A percentile compares a stretch with the other conserved stretches of the same genome.
phyloP scores from a whole-genome alignment of 2,329 filamentous ascomycete genomes.

The Capronia coronata region DNA sequence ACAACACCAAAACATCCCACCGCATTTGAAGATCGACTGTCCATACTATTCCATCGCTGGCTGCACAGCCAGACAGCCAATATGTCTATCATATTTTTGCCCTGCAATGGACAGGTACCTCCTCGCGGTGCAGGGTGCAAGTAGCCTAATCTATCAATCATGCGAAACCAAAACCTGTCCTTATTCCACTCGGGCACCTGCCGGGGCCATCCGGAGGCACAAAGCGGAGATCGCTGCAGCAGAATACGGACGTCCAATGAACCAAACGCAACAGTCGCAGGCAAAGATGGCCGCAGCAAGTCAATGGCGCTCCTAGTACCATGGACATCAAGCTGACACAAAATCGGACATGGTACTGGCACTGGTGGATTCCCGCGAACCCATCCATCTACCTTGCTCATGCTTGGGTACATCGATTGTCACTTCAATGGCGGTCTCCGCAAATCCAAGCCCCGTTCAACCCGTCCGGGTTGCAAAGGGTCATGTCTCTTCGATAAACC shows the following conservation, averaged over 20 bases:
- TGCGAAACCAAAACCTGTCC: constrained; percentile 22
- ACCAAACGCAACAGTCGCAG: background rate
- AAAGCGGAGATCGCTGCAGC: background rate
- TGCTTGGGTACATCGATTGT: too few species aligned
- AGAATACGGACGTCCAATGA: too few species aligned
- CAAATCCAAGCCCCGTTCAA: too few species aligned
- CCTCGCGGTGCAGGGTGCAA: constrained; percentile 21
- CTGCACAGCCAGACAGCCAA: too few species aligned
- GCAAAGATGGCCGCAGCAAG: background rate
- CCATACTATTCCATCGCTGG: too few species aligned
- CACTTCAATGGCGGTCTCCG: too few species aligned
- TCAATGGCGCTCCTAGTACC: too few species aligned
- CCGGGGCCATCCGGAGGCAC: background rate
- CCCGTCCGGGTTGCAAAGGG: background rate
- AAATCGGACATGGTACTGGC: background rate
- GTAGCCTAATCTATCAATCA: constrained; percentile 10
- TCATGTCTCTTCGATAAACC: background rate
- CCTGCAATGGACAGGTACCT: constrained; percentile 24
- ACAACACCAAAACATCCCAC: too few species aligned
- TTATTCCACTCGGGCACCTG: background rate
- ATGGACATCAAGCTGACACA: background rate
- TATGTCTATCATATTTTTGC: too few species aligned
- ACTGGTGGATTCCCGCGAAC: background rate
- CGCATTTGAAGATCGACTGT: too few species aligned
- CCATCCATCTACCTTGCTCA: background rate